Conservation (phyloP, 2,329 filamentous ascomycete species). For the Hirsutella minnesotensis region DNA sequence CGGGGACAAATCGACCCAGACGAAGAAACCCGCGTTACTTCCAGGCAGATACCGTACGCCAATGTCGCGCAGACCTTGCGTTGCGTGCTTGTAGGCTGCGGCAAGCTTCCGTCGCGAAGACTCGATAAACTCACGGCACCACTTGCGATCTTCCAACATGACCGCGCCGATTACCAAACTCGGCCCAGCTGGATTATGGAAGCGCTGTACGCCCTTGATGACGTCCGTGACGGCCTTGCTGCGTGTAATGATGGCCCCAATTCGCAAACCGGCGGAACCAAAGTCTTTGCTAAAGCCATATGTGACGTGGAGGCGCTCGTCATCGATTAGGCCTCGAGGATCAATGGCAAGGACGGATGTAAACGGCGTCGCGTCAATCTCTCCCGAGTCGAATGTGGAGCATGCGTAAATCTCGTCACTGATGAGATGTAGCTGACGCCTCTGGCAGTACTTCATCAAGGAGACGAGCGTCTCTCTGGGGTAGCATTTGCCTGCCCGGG, state of each 20-base stretch:
- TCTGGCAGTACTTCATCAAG: slow-evolving; percentile 36
- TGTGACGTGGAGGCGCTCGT: slow-evolving; percentile 35
- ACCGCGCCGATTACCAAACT: slow-evolving; percentile 28
- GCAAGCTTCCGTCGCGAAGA: slow-evolving; percentile 26
- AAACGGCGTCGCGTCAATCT: slow-evolving; percentile 23
- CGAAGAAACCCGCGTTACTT: slow-evolving; percentile 46
- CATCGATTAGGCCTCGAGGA: slow-evolving; percentile 28
- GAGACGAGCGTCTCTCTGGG: slow-evolving; percentile 26
- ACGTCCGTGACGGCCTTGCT: slow-evolving; percentile 19
- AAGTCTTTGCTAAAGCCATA: slow-evolving; percentile 38
- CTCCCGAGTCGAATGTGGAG: slow-evolving; percentile 30
- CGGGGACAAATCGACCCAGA: slow-evolving; percentile 39
- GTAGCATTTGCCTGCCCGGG: slow-evolving; percentile 26
- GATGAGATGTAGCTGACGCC: slow-evolving; percentile 38
- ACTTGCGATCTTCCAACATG: slow-evolving; percentile 33
- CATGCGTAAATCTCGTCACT: slow-evolving; percentile 48
- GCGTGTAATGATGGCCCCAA: slow-evolving; percentile 34
- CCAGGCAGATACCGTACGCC: slow-evolving; percentile 29
- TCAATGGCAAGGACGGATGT: slow-evolving; percentile 37
- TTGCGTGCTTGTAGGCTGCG: slow-evolving; percentile 26
- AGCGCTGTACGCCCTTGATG: slow-evolving; percentile 27
- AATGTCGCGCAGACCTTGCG: slow-evolving; percentile 22
- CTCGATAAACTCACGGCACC: slow-evolving; percentile 30
- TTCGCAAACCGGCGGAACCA: slow-evolving; percentile 36
- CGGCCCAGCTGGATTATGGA: slow-evolving; percentile 33